Percentiles rank a stretch among this genome's conserved stretches.
phyloP scores from a whole-genome alignment of 202 grass and related monocot genomes.

The Cymbopogon flexuosus region DNA sequence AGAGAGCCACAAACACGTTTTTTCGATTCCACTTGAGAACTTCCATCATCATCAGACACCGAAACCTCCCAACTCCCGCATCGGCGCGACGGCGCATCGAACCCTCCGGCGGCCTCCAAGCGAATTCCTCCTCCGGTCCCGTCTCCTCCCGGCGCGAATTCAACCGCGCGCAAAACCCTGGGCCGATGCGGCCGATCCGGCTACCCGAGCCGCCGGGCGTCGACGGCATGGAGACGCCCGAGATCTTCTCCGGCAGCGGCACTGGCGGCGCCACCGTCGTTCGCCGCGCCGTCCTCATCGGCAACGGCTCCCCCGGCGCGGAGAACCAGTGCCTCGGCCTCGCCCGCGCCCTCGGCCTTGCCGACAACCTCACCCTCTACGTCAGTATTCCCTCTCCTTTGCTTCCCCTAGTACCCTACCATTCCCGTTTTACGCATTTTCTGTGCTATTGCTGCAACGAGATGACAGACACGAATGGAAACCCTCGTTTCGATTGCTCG shows the following conservation, averaged over 20 bases:
- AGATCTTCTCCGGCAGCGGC: slow-evolving; percentile 70
- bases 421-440: neutral
- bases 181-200: slow-evolving; percentile 73
- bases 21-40: neutral
- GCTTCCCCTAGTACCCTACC: neutral
- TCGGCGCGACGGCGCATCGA: neutral
- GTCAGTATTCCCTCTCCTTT: slow-evolving; percentile 34
- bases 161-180: slow-evolving; percentile 21
- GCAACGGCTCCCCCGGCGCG: slow-evolving; percentile 64
- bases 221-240: slow-evolving; percentile 53
- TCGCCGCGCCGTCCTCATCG: slow-evolving; percentile 70
- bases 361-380: slow-evolving; percentile 62
- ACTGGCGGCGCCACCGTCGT: slow-evolving; percentile 51
- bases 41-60: neutral
- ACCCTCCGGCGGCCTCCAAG: neutral
- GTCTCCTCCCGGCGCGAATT: slow-evolving; percentile 4
- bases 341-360: slow-evolving; percentile 78
- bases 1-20: neutral
- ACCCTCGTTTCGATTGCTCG: neutral
- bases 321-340: slow-evolving; percentile 84
- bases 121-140: neutral
- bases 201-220: slow-evolving; percentile 69
- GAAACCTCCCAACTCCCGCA: neutral
- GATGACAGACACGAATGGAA: neutral
- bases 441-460: neutral